Percentiles rank a stretch among this genome's conserved stretches.
Evolutionary conservation across 768 basidiomycete species (phyloP).

Genomic region (Kwoniella bestiolae): DNA sequence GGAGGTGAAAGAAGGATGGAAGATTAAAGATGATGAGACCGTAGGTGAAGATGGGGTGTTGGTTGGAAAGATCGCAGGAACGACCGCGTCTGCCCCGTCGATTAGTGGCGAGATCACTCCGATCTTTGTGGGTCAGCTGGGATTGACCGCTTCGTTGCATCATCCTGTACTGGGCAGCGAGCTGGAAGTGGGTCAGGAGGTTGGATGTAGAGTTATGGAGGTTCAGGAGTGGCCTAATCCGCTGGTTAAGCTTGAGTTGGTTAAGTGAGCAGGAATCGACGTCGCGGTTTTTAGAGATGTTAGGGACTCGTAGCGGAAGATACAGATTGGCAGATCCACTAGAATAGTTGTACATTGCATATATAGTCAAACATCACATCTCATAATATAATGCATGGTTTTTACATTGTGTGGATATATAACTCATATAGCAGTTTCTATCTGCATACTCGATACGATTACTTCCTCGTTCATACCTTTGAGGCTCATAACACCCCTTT

Average conservation of each 20-base stretch:
- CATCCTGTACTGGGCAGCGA: background rate
- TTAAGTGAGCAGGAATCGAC: conserved; percentile 1
- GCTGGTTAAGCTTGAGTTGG: conserved; percentile 6
- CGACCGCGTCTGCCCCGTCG: conserved; percentile 6
- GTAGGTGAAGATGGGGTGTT: conserved; percentile 19
- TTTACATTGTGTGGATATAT: background rate
- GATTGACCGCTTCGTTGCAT: conserved; percentile 10
- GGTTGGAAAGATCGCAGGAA: conserved; percentile 17
- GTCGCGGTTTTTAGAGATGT: too few species aligned
- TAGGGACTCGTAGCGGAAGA: too few species aligned
- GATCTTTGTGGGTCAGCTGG: conserved; percentile 25
- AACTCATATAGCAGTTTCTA: too few species aligned
- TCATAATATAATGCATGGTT: conserved; percentile 4
- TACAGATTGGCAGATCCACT: too few species aligned
- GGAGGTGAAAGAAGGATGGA: conserved; percentile 1
- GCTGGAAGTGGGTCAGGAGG: conserved; percentile 30
- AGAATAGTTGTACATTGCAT: background rate
- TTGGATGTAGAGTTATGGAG: conserved; percentile 27
- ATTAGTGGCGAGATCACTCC: conserved; percentile 8
- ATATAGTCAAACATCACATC: conserved; percentile 13
- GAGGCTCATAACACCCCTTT: too few species aligned
- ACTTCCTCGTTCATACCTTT: too few species aligned
- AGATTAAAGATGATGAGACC: conserved; percentile 6
- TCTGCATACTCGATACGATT: too few species aligned
- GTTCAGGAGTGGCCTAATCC: conserved; percentile 36